Evolutionary conservation across 148 eudicot genomes (phyloP).

Genomic region (Chenopodium quinoa): DNA sequence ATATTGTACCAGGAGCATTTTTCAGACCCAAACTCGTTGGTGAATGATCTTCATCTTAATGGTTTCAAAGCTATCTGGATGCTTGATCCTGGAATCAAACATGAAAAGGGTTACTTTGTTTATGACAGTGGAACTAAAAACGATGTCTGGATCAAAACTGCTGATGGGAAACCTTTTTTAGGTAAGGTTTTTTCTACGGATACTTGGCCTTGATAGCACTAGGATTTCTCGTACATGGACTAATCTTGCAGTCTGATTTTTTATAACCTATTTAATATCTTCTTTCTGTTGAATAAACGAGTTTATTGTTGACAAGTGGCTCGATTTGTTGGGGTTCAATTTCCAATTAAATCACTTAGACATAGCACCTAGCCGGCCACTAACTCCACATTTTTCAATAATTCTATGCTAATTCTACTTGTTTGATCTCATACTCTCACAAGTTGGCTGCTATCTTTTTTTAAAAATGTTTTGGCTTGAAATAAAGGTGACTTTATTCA

Average conservation of each 20-base stretch:
- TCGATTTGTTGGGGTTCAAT: background rate
- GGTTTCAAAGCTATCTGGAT: slow-evolving; percentile 99
- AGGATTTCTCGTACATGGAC: background rate
- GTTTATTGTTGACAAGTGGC: background rate
- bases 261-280: background rate
- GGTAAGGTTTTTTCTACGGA: slow-evolving; percentile 41
- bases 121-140: slow-evolving; percentile 80
- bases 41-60: slow-evolving; percentile 64
- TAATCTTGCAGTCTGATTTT: background rate
- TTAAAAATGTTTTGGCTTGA: too few relatives aligned
- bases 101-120: slow-evolving; percentile 83
- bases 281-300: background rate
- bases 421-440: background rate
- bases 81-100: slow-evolving; percentile 98
- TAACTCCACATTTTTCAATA: background rate
- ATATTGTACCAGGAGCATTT: slow-evolving; percentile 64
- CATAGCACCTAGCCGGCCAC: background rate
- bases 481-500: background rate
- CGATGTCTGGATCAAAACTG: slow-evolving; percentile 75
- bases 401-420: background rate
- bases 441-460: too few relatives aligned
- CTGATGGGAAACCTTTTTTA: slow-evolving; percentile 77
- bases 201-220: background rate
- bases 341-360: background rate
- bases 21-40: slow-evolving; percentile 74